These are phyloP conservation scores for Globisporangium splendens DNA, from an alignment of 352 stramenopile genomes.

Conservation along the genomic window DNA sequence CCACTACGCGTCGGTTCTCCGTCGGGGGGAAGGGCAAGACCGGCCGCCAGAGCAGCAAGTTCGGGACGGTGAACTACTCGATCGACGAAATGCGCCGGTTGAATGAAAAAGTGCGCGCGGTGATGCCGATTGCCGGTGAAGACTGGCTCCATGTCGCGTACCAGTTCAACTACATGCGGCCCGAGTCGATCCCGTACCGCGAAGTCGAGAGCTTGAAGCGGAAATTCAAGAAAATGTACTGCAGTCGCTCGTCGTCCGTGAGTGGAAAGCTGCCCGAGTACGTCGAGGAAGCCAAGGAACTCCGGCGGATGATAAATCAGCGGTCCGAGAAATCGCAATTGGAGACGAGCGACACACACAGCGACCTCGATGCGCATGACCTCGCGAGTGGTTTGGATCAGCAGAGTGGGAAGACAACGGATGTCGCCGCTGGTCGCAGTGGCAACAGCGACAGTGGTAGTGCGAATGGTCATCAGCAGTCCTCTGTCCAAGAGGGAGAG, in stretches of 20 bases:
- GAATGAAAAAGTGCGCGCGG: conserved; percentile 50
- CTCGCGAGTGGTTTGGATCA: conserved; percentile 1
- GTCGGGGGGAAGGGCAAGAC: conserved; percentile 3
- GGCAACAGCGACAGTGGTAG: conserved; percentile 1
- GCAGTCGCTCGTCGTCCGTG: conserved; percentile 18
- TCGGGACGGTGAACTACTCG: conserved; percentile 67
- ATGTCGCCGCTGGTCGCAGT: not conserved
- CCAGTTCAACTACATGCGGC: conserved; percentile 63
- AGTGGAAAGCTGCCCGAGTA: conserved; percentile 38
- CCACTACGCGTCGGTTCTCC: conserved; percentile 3
- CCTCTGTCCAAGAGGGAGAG: not conserved
- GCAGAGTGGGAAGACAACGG: not conserved
- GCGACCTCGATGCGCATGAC: conserved; percentile 21
- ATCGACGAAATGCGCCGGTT: conserved; percentile 64
- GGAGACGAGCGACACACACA: conserved; percentile 34
- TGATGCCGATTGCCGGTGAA: conserved; percentile 43
- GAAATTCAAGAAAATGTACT: conserved; percentile 79
- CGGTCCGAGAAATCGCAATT: conserved; percentile 31
- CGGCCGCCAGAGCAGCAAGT: conserved; percentile 50
- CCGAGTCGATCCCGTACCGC: conserved; percentile 56
- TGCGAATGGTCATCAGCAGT: not conserved
- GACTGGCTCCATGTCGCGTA: conserved; percentile 67
- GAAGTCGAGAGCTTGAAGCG: conserved; percentile 63
- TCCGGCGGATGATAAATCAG: conserved; percentile 45
- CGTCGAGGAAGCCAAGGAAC: conserved; percentile 45